phyloP scores from a whole-genome alignment of 345 rosid genomes.

The Hirschfeldia incana region DNA sequence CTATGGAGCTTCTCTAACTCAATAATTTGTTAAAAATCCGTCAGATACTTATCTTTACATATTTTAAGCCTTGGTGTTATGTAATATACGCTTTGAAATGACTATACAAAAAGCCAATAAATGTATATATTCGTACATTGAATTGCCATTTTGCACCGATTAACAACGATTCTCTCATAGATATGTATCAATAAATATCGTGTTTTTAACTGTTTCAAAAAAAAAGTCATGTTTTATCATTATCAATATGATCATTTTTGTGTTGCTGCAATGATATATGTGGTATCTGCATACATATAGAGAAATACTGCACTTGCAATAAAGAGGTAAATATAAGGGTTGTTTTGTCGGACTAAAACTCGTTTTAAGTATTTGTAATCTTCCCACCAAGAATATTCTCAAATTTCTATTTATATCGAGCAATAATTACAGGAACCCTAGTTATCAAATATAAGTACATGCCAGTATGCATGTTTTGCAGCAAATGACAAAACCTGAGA shows the following conservation, averaged over 20 bases:
- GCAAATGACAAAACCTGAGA: slow-evolving; percentile 37
- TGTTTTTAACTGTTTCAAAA: no score
- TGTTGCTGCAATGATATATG: slow-evolving; percentile 4
- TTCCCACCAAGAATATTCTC: slow-evolving; percentile 40
- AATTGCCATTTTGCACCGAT: neutral
- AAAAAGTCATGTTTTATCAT: neutral
- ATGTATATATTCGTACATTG: neutral
- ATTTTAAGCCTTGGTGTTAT: slow-evolving; percentile 1
- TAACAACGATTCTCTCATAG: neutral
- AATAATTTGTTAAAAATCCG: neutral
- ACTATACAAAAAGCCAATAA: neutral
- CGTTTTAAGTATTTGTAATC: slow-evolving; percentile 40
- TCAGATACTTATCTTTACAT: neutral
- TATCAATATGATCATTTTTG: neutral
- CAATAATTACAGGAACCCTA: slow-evolving; percentile 34
- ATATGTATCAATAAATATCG: neutral
- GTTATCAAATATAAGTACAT: slow-evolving; percentile 33
- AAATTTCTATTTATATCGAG: slow-evolving; percentile 29
- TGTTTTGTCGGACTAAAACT: slow-evolving; percentile 34
- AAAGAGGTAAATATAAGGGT: slow-evolving; percentile 31
- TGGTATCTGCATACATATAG: slow-evolving; percentile 24
- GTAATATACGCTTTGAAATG: neutral
- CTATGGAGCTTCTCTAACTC: neutral
- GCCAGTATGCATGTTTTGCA: slow-evolving; percentile 31
- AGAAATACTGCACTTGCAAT: slow-evolving; percentile 17